These are phyloP conservation scores for Pleurotus tuber-regium DNA, from an alignment of 768 basidiomycete species.

Conservation along the genomic window DNA sequence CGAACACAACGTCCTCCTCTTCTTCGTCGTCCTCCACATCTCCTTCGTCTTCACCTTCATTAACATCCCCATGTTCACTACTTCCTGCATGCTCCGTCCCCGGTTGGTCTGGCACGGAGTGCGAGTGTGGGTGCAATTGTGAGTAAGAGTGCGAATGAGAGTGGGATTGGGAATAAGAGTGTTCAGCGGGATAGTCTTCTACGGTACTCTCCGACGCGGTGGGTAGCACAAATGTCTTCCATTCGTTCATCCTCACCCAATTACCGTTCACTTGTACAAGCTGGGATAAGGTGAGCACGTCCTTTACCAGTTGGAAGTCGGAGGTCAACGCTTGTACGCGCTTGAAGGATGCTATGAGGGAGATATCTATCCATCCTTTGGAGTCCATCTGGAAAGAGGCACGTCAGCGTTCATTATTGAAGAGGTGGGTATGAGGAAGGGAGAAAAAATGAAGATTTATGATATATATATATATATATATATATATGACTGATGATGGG, in stretches of 20 bases:
- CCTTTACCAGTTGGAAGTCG: constrained; percentile 58
- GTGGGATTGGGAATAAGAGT: constrained; percentile 11
- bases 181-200: constrained; percentile 28
- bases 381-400: constrained; percentile 88
- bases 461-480: constrained; percentile 10
- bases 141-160: constrained; percentile 10
- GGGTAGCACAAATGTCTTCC: constrained; percentile 64
- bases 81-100: too few relatives aligned
- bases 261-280: constrained; percentile 68
- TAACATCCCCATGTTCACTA: too few relatives aligned
- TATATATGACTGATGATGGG: too few relatives aligned
- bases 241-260: constrained; percentile 68
- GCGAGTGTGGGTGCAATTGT: constrained; percentile 7
- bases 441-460: not conserved
- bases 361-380: constrained; percentile 82
- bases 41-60: constrained; percentile 26
- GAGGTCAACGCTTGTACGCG: constrained; percentile 69
- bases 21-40: constrained; percentile 56
- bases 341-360: constrained; percentile 84
- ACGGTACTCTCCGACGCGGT: constrained; percentile 52
- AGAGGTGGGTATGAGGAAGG: not conserved
- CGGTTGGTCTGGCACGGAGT: constrained; percentile 6
- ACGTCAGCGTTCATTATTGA: constrained; percentile 5
- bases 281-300: constrained; percentile 64
- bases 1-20: constrained; percentile 78